Conservation (phyloP, 306 rosid species). For the Acacia crassicarpa region DNA sequence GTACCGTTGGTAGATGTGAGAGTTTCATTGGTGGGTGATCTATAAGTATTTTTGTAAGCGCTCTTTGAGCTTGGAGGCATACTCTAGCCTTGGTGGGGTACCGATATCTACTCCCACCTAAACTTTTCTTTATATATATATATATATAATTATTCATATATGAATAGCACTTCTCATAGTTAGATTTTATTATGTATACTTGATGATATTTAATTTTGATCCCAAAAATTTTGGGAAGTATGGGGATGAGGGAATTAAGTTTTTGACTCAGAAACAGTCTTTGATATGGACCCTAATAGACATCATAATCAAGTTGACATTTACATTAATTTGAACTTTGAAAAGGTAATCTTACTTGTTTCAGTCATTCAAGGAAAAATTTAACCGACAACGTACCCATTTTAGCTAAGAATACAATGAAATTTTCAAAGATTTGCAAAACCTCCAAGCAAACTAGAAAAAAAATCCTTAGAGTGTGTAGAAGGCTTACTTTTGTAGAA, state of each 20-base stretch:
- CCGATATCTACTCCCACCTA: too few species aligned
- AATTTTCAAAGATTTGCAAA: background rate
- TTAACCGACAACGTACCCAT: background rate
- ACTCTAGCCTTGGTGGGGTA: too few species aligned
- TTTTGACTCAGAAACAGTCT: background rate
- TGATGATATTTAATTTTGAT: too few species aligned
- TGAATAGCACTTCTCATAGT: background rate
- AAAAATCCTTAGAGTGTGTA: background rate
- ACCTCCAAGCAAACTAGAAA: background rate
- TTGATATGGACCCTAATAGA: background rate
- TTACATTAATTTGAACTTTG: background rate
- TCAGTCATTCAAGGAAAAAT: background rate
- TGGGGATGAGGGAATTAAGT: background rate
- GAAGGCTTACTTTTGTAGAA: slow-evolving; percentile 71
- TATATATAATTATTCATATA: too few species aligned
- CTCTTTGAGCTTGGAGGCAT: too few species aligned
- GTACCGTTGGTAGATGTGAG: too few species aligned
- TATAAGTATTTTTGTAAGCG: too few species aligned
- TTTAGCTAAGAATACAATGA: background rate
- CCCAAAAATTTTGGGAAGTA: background rate
- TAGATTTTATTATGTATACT: too few species aligned
- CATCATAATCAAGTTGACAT: background rate
- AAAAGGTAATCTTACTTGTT: background rate
- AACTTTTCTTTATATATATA: too few species aligned
- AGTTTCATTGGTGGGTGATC: too few species aligned